phyloP scores from a whole-genome alignment of 768 basidiomycete species.

The Jaapia argillacea region DNA sequence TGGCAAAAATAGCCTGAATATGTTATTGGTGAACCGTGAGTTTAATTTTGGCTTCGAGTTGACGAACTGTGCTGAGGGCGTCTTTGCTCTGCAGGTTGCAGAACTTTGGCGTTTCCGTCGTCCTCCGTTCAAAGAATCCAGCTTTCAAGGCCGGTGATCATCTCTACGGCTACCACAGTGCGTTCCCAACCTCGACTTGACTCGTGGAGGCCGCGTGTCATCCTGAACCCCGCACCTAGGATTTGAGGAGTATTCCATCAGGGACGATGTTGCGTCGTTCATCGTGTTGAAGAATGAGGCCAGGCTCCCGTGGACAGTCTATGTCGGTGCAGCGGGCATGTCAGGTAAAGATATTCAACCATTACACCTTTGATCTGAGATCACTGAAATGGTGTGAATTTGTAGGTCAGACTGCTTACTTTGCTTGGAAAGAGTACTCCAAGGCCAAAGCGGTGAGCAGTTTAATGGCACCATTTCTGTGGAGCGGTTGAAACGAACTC shows the following conservation, averaged over 20 bases:
- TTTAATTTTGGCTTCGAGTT: no score
- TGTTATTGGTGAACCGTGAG: constrained; percentile 18
- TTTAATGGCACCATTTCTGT: constrained; percentile 18
- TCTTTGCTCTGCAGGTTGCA: background rate
- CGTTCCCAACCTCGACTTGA: background rate
- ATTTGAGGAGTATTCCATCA: constrained; percentile 31
- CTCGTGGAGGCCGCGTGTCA: background rate
- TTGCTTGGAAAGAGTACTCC: constrained; percentile 23
- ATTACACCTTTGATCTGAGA: background rate
- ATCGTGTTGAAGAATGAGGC: constrained; percentile 26
- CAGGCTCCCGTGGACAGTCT: constrained; percentile 34
- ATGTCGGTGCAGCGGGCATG: constrained; percentile 41
- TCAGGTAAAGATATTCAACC: constrained; percentile 14
- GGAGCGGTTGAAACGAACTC: background rate
- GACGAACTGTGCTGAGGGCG: background rate
- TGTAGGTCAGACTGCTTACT: background rate
- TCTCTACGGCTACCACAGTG: constrained; percentile 24
- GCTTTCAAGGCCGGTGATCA: constrained; percentile 28
- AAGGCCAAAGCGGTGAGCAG: constrained; percentile 31
- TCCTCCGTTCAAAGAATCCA: constrained; percentile 29
- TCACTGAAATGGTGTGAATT: background rate
- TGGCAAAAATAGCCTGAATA: constrained; percentile 9
- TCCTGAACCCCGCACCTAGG: constrained; percentile 12
- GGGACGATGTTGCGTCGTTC: constrained; percentile 11
- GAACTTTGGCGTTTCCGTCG: constrained; percentile 31